These are phyloP conservation scores for Backusella parvicylindrica DNA, from an alignment of 192 early-diverging fungal genomes.

Conservation along the genomic window DNA sequence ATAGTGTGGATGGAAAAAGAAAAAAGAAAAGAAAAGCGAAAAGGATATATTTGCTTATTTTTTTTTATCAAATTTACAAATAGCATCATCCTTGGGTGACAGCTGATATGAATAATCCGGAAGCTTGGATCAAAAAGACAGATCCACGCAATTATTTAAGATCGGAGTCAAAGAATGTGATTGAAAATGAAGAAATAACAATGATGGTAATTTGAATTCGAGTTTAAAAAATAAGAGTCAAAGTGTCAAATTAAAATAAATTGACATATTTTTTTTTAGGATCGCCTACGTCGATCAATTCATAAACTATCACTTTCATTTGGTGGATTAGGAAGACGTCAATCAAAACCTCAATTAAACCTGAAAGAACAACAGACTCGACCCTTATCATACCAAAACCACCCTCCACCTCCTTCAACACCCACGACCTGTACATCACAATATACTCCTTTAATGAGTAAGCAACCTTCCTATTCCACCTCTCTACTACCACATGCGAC, in stretches of 20 bases:
- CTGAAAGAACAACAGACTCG: neutral
- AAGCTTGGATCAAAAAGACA: conserved; percentile 74
- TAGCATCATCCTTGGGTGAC: conserved; percentile 83
- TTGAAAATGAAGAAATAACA: conserved; percentile 53
- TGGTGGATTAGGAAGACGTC: conserved; percentile 2
- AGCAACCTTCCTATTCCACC: conserved; percentile 6
- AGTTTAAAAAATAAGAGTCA: too few relatives aligned
- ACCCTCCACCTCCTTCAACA: neutral
- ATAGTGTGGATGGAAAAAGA: too few relatives aligned
- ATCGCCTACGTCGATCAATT: conserved; percentile 20
- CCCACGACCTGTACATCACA: neutral
- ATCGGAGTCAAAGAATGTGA: conserved; percentile 73
- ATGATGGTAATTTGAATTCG: conserved; percentile 51
- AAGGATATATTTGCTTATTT: neutral
- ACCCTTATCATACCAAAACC: neutral
- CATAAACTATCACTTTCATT: conserved; percentile 22
- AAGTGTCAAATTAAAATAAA: too few relatives aligned
- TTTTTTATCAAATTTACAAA: neutral
- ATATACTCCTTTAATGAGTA: neutral
- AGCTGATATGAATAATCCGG: conserved; percentile 58
- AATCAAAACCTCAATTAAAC: neutral
- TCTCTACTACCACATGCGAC: conserved; percentile 4
- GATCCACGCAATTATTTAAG: conserved; percentile 67
- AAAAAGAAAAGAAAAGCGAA: neutral
- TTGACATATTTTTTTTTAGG: conserved; percentile 3